Evolutionary conservation across 306 rosid genomes (phyloP).

Genomic region (Cucumis cinereus): DNA sequence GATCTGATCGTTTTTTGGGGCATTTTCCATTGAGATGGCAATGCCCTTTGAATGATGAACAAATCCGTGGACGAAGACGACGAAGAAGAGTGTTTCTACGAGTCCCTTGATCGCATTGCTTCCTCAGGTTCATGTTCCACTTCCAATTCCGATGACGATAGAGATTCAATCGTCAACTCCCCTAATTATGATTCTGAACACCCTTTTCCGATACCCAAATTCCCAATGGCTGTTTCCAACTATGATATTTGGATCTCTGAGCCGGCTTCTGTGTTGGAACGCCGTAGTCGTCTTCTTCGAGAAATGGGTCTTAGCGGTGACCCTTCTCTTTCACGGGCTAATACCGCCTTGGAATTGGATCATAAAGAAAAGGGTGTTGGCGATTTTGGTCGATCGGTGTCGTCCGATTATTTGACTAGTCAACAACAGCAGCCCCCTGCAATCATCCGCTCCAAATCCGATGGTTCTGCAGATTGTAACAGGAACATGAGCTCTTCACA

Average conservation of each 20-base stretch:
- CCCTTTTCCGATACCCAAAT: conserved; percentile 35
- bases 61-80: conserved; percentile 37
- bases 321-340: conserved; percentile 39
- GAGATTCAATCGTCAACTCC: conserved; percentile 16
- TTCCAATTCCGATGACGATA: conserved; percentile 48
- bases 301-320: conserved; percentile 64
- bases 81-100: conserved; percentile 68
- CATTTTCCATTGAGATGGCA: conserved; percentile 60
- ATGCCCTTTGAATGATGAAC: conserved; percentile 77
- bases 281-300: conserved; percentile 59
- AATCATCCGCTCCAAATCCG: conserved; percentile 53
- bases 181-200: conserved; percentile 34
- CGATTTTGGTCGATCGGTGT: conserved; percentile 35
- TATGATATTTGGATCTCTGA: conserved; percentile 94
- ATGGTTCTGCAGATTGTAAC: conserved; percentile 19
- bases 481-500: background rate
- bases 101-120: conserved; percentile 74
- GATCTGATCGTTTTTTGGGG: conserved; percentile 20
- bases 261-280: conserved; percentile 81
- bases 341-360: conserved; percentile 13
- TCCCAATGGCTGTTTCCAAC: conserved; percentile 43
- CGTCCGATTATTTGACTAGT: conserved; percentile 29
- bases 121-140: conserved; percentile 84
- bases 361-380: conserved; percentile 11
- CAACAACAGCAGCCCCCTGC: conserved; percentile 15